Conservation (phyloP, 1,284 basidiomycete genomes). For the Marasmius tenuissimus region DNA sequence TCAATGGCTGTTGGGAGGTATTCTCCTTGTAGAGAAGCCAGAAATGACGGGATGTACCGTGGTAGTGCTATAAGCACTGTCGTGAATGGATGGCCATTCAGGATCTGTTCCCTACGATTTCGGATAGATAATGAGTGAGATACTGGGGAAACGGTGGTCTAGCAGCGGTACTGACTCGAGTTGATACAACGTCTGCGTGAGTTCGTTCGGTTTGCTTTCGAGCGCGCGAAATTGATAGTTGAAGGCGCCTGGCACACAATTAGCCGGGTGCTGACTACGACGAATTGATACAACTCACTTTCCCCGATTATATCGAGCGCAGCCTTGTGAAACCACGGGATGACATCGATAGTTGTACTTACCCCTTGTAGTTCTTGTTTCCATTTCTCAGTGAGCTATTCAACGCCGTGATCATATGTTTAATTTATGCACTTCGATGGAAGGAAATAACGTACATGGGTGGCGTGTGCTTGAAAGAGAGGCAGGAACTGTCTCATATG, state of each 20-base stretch:
- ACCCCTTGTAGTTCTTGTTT: not conserved
- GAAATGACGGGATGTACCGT: not conserved
- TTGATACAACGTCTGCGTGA: not conserved
- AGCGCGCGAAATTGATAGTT: slow-evolving; percentile 2
- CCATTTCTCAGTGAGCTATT: not conserved
- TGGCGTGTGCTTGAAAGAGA: not conserved
- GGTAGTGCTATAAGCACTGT: not conserved
- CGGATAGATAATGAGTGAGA: not conserved
- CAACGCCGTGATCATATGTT: not conserved
- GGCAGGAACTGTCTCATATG: not conserved
- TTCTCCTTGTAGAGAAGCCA: not conserved
- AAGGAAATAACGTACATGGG: not conserved
- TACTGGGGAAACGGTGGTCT: not conserved
- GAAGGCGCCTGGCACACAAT: slow-evolving; percentile 1
- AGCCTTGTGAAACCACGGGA: not conserved
- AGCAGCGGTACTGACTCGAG: not conserved
- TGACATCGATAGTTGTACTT: not conserved
- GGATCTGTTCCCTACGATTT: not conserved
- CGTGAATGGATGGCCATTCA: not conserved
- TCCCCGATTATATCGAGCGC: slow-evolving; percentile 2
- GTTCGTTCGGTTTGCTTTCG: not conserved
- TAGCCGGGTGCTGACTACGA: not conserved
- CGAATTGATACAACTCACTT: not conserved
- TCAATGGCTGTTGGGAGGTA: not conserved
- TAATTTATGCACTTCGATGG: not conserved